Percentiles rank a stretch among this genome's conserved stretches.
Conservation (phyloP, 2,329 filamentous ascomycete species). For the Fusarium sp. region DNA sequence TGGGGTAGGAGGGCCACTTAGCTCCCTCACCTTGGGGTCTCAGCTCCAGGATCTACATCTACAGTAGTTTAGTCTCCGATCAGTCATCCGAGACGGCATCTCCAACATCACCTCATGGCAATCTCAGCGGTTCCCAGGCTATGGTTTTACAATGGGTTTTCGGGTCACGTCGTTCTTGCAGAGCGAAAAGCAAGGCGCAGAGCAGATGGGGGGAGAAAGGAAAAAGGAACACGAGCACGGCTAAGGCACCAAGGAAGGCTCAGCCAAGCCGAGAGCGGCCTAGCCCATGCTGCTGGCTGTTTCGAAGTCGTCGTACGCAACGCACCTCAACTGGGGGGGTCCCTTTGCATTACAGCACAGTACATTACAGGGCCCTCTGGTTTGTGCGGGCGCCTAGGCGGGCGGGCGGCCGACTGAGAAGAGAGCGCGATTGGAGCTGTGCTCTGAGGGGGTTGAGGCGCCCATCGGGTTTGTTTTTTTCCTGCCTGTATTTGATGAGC, state of each 20-base stretch:
- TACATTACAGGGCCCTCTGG: slow-evolving; percentile 8
- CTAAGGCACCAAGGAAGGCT: slow-evolving; percentile 4
- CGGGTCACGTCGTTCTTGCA: not conserved
- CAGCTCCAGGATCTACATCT: not conserved
- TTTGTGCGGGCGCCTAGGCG: slow-evolving; percentile 26
- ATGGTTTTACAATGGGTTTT: not conserved
- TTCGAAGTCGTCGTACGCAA: not conserved
- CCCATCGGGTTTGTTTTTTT: slow-evolving; percentile 4
- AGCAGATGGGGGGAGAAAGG: not conserved
- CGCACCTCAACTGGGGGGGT: not conserved
- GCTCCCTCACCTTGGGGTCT: not conserved
- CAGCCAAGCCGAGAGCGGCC: slow-evolving; percentile 7
- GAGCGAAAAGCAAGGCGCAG: not conserved
- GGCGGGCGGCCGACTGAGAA: slow-evolving; percentile 41
- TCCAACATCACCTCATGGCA: not conserved
- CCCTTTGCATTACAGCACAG: not conserved
- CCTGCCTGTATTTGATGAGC: slow-evolving; percentile 11
- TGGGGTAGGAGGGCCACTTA: not conserved
- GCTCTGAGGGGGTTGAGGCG: slow-evolving; percentile 4
- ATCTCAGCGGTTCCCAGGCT: not conserved
- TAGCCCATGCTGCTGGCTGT: slow-evolving; percentile 7
- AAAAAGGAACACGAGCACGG: not conserved
- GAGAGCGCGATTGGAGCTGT: slow-evolving; percentile 36
- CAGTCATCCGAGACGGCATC: not conserved
- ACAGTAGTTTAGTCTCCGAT: not conserved